Conservation (phyloP, 805 yeast species). For the Saccharomycopsis malanga region DNA sequence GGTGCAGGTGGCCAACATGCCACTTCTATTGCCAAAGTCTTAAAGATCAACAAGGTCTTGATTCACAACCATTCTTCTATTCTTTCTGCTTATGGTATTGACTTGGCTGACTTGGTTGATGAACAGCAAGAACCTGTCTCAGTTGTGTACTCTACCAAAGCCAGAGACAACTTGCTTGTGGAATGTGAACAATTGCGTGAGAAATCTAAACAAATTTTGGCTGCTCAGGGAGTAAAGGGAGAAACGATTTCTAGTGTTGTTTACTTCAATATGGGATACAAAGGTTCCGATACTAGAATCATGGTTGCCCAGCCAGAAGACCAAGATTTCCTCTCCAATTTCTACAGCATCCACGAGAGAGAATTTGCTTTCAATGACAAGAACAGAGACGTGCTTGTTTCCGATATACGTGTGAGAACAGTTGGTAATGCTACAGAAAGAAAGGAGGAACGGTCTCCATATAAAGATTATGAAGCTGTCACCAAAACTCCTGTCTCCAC, state of each 20-base stretch:
- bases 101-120: constrained; percentile 33
- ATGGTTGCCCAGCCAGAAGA: constrained; percentile 31
- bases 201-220: not conserved
- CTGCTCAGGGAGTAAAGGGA: constrained; percentile 13
- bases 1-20: constrained; percentile 47
- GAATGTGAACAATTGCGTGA: constrained; percentile 2
- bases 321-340: constrained; percentile 25
- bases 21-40: constrained; percentile 35
- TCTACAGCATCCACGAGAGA: constrained; percentile 30
- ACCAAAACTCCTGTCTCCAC: constrained; percentile 1
- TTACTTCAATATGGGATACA: constrained; percentile 37
- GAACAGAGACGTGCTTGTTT: constrained; percentile 22
- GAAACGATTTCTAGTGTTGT: constrained; percentile 15
- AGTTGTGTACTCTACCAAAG: constrained; percentile 19
- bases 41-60: constrained; percentile 35
- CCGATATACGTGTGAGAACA: constrained; percentile 32
- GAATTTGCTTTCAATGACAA: constrained; percentile 31
- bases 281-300: constrained; percentile 37
- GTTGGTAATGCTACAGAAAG: constrained; percentile 26
- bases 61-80: constrained; percentile 43
- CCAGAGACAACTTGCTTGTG: constrained; percentile 9
- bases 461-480: constrained; percentile 21
- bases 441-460: constrained; percentile 25
- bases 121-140: constrained; percentile 27
- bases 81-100: constrained; percentile 42